These are phyloP conservation scores for Dipodascopsis uninucleata DNA, from an alignment of 805 yeast species.

Conservation along the genomic window DNA sequence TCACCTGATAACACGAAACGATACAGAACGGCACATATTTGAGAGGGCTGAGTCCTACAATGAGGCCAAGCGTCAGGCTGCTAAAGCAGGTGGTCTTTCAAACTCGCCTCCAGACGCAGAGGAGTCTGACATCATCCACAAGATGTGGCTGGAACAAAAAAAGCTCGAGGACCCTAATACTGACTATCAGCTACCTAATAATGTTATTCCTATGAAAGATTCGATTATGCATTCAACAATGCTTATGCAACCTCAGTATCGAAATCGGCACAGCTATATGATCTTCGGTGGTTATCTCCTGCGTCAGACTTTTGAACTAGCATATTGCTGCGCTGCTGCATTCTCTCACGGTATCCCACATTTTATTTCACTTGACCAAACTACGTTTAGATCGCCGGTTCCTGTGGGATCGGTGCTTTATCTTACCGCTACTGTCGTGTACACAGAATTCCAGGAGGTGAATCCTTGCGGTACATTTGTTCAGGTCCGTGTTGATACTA, in stretches of 20 bases:
- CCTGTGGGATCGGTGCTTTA: slow-evolving; percentile 90
- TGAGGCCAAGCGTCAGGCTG: slow-evolving; percentile 76
- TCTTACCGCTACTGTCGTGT: slow-evolving; percentile 76
- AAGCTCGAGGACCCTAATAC: slow-evolving; percentile 27
- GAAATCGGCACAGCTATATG: slow-evolving; percentile 91
- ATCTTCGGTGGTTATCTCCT: slow-evolving; percentile 92
- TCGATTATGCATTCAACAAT: slow-evolving; percentile 70
- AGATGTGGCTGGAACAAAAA: slow-evolving; percentile 53
- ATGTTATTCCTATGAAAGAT: slow-evolving; percentile 49
- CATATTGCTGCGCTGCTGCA: slow-evolving; percentile 88
- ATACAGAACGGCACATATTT: slow-evolving; percentile 76
- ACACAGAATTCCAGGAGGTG: slow-evolving; percentile 46
- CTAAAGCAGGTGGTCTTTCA: slow-evolving; percentile 57
- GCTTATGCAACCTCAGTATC: slow-evolving; percentile 94
- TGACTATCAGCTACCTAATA: slow-evolving; percentile 27
- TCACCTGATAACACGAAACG: slow-evolving; percentile 68
- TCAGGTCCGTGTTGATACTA: slow-evolving; percentile 85
- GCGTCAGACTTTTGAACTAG: slow-evolving; percentile 90
- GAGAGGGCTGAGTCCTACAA: slow-evolving; percentile 87
- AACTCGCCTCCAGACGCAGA: slow-evolving; percentile 70
- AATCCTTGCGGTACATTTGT: slow-evolving; percentile 62
- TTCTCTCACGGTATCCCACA: slow-evolving; percentile 82
- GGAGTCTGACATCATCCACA: slow-evolving; percentile 73
- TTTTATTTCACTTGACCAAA: slow-evolving; percentile 83
- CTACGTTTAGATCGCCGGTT: slow-evolving; percentile 89